A percentile compares a stretch with the other conserved stretches of the same genome.
These are phyloP conservation scores for Aspergillus tubingensis DNA, from an alignment of 2,329 filamentous ascomycete genomes.

Conservation along the genomic window DNA sequence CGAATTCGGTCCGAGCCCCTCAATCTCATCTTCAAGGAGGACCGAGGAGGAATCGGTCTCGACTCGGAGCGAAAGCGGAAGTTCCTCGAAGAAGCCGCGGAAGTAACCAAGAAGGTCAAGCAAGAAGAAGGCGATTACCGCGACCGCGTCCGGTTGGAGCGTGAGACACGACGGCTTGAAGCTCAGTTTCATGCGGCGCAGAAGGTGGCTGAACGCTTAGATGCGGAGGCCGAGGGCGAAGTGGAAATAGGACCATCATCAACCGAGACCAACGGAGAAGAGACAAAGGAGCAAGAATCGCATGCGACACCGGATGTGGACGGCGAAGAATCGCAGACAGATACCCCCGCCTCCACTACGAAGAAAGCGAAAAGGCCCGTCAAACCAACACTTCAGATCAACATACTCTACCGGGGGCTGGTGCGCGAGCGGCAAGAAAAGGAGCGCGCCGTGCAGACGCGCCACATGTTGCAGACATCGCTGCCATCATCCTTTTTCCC, in stretches of 20 bases:
- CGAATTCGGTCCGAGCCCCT: conserved; percentile 69
- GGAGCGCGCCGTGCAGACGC: conserved; percentile 37
- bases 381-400: conserved; percentile 66
- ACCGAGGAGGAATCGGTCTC: conserved; percentile 78
- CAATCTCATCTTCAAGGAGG: conserved; percentile 72
- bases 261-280: too few species aligned
- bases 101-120: conserved; percentile 61
- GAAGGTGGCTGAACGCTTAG: conserved; percentile 77
- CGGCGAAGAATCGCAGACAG: conserved; percentile 5
- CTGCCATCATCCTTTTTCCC: conserved; percentile 39
- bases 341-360: conserved; percentile 1
- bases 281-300: conserved; percentile 9
- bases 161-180: conserved; percentile 69
- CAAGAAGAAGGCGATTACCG: conserved; percentile 71
- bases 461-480: conserved; percentile 36
- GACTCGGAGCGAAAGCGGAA: conserved; percentile 83
- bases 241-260: conserved; percentile 19
- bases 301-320: conserved; percentile 16
- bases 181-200: conserved; percentile 74
- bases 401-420: conserved; percentile 77
- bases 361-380: conserved; percentile 21
- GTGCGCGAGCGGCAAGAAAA: conserved; percentile 69
- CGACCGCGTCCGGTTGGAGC: conserved; percentile 69
- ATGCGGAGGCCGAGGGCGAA: conserved; percentile 53
- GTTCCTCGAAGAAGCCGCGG: conserved; percentile 62